Base-by-base conservation (phyloP, 352 stramenopile genomes). In the Plasmopara halstedii region DNA sequence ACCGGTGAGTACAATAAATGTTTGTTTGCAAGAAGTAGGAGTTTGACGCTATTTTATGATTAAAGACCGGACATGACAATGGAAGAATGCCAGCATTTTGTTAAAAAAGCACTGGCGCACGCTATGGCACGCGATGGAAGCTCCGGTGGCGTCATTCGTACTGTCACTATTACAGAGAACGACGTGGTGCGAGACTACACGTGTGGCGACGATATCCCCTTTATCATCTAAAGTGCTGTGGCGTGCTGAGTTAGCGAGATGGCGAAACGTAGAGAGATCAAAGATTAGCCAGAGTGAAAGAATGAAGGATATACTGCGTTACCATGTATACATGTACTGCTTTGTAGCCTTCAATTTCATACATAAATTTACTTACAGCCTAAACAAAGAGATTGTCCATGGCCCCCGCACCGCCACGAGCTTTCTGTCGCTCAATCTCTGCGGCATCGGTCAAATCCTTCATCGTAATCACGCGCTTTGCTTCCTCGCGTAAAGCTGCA, bases 51-150 rank as follows among this genome's bases (percentile, higher is more conserved):
- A n/a, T n/a, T n/a, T 22, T 31, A 26, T 35, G 22, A 18, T 36
- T 43, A 14, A 45, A 87, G 80, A 67, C 69, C 82, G 20, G 78
- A 87, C 53, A 99, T 99, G 97, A 97, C 82, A 17, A 90, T 96
- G 62, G 88, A 97, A n/a, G 95, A 99, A 70, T 97, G 88, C 39
- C 67, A 95, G 52, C 56, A 69, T 22, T 96, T 98, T 55, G 94
- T 98, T 34, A 97, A 96, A 61, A 97, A 97, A 65, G 79, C 88
- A 45, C 67, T 99, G 50, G 58, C 84, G 26, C 96, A 99, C 75
- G 97, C 97, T 21, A 99, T 99, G 96, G 90, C 95, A 11, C 81
- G 97, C 21, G 96, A 99, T 78, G 96, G 96, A 43, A 98, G 86
- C 53, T 98, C 91, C n/a, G 97, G 97, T 42, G 97, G 97, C 50